Evolutionary conservation across 148 eudicot species (phyloP).

Genomic region (Agrostemma githago): DNA sequence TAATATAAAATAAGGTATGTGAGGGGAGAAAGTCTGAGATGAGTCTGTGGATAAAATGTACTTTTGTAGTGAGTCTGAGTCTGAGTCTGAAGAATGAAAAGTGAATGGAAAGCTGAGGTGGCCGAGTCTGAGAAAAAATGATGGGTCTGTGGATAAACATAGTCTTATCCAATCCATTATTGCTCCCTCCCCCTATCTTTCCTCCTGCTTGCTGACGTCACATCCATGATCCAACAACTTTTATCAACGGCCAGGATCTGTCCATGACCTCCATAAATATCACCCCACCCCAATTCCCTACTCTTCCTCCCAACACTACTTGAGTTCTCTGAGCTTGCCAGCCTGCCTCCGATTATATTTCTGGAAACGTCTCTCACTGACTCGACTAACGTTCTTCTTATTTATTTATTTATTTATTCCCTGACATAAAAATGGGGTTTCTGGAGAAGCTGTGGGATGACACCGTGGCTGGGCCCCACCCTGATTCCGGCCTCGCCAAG

Average conservation of each 20-base stretch:
- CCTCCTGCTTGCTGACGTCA: slow-evolving; percentile 18
- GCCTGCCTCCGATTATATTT: not conserved
- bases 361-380: not conserved
- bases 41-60: too few species aligned
- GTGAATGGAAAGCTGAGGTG: too few species aligned
- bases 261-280: slow-evolving; percentile 28
- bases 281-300: slow-evolving; percentile 5
- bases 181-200: not conserved
- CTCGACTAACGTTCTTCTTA: not conserved
- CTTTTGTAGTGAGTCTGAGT: too few species aligned
- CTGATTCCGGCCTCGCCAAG: slow-evolving; percentile 76
- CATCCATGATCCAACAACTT: slow-evolving; percentile 3
- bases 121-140: too few species aligned
- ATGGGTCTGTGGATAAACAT: too few species aligned
- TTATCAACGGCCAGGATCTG: slow-evolving; percentile 45
- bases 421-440: slow-evolving; percentile 38
- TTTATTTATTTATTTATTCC: too few species aligned
- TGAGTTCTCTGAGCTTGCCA: too few species aligned
- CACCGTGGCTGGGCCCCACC: slow-evolving; percentile 76
- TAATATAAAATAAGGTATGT: too few species aligned
- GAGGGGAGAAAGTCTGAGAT: too few species aligned
- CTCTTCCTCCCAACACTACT: not conserved
- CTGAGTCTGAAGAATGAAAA: too few species aligned
- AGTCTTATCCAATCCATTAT: slow-evolving; percentile 40
- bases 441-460: slow-evolving; percentile 86